phyloP scores from a whole-genome alignment of 768 basidiomycete species.

The Lyophyllum shimeji region DNA sequence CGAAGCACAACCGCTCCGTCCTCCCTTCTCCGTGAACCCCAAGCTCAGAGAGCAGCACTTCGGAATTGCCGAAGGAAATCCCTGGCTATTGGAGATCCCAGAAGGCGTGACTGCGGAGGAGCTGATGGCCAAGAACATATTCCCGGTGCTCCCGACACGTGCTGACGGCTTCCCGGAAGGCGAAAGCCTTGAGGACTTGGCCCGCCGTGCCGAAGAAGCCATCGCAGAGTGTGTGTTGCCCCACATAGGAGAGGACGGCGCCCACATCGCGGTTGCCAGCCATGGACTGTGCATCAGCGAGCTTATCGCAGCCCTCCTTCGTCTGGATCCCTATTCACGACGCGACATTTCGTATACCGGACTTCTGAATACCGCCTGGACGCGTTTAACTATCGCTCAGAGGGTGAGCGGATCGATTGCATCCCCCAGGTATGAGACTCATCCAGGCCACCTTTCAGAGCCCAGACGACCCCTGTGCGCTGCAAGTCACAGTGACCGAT shows the following conservation, averaged over 20 bases:
- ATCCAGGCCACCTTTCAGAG: background rate
- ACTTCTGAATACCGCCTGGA: slow-evolving; percentile 76
- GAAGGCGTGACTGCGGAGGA: slow-evolving; percentile 36
- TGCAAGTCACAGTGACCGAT: slow-evolving; percentile 35
- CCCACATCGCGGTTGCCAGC: slow-evolving; percentile 69
- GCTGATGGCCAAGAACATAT: slow-evolving; percentile 49
- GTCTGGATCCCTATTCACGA: slow-evolving; percentile 45
- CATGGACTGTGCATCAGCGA: slow-evolving; percentile 74
- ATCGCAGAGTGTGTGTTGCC: slow-evolving; percentile 57
- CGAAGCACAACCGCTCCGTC: slow-evolving; percentile 51
- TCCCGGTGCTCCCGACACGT: slow-evolving; percentile 48
- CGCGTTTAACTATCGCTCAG: slow-evolving; percentile 45
- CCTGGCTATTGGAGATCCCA: slow-evolving; percentile 40
- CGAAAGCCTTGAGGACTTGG: slow-evolving; percentile 67
- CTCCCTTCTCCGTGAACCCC: slow-evolving; percentile 50
- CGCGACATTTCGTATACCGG: slow-evolving; percentile 41
- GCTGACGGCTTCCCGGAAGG: slow-evolving; percentile 62
- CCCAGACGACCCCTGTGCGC: slow-evolving; percentile 22
- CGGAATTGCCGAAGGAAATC: slow-evolving; percentile 67
- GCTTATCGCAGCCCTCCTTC: slow-evolving; percentile 53
- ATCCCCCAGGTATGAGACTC: background rate
- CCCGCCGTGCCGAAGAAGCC: slow-evolving; percentile 48
- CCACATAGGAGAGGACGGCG: slow-evolving; percentile 45
- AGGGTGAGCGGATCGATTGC: slow-evolving; percentile 33
- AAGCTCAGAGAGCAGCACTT: slow-evolving; percentile 71